These are phyloP conservation scores for Arthrocladium fulminans DNA, from an alignment of 2,329 filamentous ascomycete genomes.

Conservation along the genomic window DNA sequence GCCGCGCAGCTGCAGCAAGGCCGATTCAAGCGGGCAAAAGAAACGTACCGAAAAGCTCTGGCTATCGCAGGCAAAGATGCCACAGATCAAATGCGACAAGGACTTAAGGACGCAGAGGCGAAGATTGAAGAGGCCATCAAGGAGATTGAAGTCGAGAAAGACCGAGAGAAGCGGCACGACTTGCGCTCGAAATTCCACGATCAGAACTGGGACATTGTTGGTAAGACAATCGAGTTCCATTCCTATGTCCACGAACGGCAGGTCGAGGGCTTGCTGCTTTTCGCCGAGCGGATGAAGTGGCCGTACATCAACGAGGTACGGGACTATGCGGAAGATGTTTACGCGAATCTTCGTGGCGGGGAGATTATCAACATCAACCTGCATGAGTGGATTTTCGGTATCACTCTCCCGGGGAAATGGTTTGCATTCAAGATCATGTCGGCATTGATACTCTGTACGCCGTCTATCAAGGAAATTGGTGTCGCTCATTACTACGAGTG, in stretches of 20 bases:
- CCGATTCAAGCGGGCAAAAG: background rate
- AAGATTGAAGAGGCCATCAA: background rate
- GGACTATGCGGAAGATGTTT: conserved; percentile 12
- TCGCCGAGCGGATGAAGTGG: conserved; percentile 19
- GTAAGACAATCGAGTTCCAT: conserved; percentile 7
- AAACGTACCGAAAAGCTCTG: background rate
- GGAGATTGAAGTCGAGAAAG: background rate
- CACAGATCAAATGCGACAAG: background rate
- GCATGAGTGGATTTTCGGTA: conserved; percentile 14
- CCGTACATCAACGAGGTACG: conserved; percentile 17
- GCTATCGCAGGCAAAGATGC: background rate
- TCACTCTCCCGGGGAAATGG: background rate
- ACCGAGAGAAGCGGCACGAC: background rate
- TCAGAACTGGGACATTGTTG: background rate
- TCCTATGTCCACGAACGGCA: too few relatives aligned
- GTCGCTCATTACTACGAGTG: conserved; percentile 11
- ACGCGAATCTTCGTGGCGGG: conserved; percentile 8
- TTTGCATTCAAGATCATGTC: background rate
- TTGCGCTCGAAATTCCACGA: background rate
- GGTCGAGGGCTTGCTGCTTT: conserved; percentile 16
- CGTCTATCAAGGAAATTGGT: background rate
- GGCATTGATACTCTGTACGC: background rate
- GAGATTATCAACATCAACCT: conserved; percentile 7
- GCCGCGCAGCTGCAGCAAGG: background rate
- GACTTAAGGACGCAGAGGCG: background rate